Evolutionary conservation across 2,329 filamentous ascomycete species (phyloP), one percentile per base, ranked within the genome.

Genomic region (Aureobasidium sp.): DNA sequence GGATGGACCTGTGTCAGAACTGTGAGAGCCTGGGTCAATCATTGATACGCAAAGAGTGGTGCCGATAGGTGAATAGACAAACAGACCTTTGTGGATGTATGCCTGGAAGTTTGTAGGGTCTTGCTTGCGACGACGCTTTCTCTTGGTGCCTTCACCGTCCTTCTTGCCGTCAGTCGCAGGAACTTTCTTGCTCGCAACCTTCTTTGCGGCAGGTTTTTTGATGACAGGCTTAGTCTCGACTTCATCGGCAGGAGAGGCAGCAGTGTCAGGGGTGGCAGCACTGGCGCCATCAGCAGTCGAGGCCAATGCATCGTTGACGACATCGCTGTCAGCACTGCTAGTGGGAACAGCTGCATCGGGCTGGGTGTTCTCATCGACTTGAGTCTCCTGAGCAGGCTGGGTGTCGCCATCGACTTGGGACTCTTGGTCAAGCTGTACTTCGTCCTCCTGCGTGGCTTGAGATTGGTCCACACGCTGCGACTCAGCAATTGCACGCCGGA

Each of bases 131-230:
- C 45, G 45, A 4, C n/a, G 48, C 37, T 51, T 44, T 29, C 29
- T 60, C 55, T 59, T 37, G 13, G 1, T 57, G 2, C 13, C 42
- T 6, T 49, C 47, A 30, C 7, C 14, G 16, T 30, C 21, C 5
- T 54, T 61, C 63, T 66, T 59, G 50, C 59, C 55, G 76, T 47
- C 59, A 81, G 85, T 66, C 91, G 82, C 67, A 97, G 74, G 8
- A 91, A 91, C 66, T 92, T 81, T 55, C 27, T 55, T 55, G 5
- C 29, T 25, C 9, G 53, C n/a, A 21, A 16, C 8, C 21, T 27
- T 44, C 41, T 44, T 44, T 3, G 34, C 11, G 2, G 34, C 34
- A 37, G 34, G n/a, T n/a, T n/a, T 11, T 14, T 44, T 13, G 41
- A 27, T 25, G 21, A 14, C 6, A 27, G 34, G 9, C 16, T 44